A percentile compares a stretch with the other conserved stretches of the same genome.
phyloP scores from a whole-genome alignment of 1,284 basidiomycete species.

The Ganoderma multipileum region DNA sequence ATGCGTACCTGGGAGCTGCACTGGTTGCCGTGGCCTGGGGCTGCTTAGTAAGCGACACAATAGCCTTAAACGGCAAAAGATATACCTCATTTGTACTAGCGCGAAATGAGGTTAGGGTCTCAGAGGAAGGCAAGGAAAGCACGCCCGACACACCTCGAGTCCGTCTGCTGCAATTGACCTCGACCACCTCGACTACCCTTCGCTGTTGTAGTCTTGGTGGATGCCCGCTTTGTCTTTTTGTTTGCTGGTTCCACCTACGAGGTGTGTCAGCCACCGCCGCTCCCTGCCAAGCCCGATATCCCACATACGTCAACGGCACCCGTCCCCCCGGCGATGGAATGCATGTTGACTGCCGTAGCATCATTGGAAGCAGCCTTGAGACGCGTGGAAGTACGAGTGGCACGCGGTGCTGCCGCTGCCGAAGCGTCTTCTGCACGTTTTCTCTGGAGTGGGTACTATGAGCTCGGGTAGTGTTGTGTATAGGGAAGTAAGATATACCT shows the following conservation, averaged over 20 bases:
- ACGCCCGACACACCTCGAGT: conserved; percentile 1
- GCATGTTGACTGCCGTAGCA: background rate
- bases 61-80: conserved; percentile 18
- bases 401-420: conserved; percentile 47
- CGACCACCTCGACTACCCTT: conserved; percentile 32
- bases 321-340: background rate
- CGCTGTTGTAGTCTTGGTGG: conserved; percentile 38
- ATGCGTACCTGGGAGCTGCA: conserved; percentile 18
- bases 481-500: conserved; percentile 9
- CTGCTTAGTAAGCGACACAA: conserved; percentile 30
- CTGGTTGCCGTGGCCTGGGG: conserved; percentile 16
- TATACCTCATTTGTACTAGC: conserved; percentile 32
- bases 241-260: conserved; percentile 20
- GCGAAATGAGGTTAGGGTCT: conserved; percentile 28
- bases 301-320: conserved; percentile 14
- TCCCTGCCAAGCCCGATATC: background rate
- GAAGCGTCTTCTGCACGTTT: conserved; percentile 47
- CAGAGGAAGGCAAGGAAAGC: background rate
- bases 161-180: conserved; percentile 14
- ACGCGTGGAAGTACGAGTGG: conserved; percentile 57
- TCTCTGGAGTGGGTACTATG: conserved; percentile 39
- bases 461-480: background rate
- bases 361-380: conserved; percentile 24
- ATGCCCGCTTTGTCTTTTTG: conserved; percentile 32
- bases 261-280: background rate